Conservation (phyloP, 768 basidiomycete species). For the Psilocybe sp. region DNA sequence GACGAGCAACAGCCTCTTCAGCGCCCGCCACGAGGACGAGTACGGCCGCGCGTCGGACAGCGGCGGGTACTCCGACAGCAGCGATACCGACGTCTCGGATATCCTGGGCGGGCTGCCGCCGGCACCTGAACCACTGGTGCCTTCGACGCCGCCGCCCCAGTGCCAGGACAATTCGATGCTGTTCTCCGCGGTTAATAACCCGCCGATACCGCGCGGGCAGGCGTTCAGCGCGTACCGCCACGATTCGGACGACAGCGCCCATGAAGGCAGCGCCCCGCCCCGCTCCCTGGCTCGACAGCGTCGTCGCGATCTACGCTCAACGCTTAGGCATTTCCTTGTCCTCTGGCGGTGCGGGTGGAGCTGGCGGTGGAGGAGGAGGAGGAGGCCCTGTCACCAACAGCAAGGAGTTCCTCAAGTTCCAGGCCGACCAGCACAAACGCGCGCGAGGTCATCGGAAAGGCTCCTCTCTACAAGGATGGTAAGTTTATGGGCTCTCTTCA, state of each 20-base stretch:
- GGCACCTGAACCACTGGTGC: conserved; percentile 5
- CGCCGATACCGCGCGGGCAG: too few species aligned
- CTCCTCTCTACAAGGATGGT: conserved; percentile 97
- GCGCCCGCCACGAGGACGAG: conserved; percentile 6
- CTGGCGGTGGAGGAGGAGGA: conserved; percentile 50
- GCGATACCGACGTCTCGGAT: conserved; percentile 16
- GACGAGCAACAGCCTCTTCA: conserved; percentile 28
- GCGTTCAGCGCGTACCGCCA: too few species aligned
- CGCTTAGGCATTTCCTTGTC: conserved; percentile 85
- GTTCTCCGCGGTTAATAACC: too few species aligned
- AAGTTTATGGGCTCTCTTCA: conserved; percentile 24
- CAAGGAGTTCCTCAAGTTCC: conserved; percentile 97
- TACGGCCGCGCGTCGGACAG: conserved; percentile 1
- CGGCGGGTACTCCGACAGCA: conserved; percentile 9
- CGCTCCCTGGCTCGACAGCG: conserved; percentile 91
- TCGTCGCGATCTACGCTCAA: conserved; percentile 84
- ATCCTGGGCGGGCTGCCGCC: conserved; percentile 21
- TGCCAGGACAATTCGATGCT: too few species aligned
- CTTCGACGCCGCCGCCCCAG: too few species aligned
- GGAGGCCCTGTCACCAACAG: conserved; percentile 94
- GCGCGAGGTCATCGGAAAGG: conserved; percentile 72
- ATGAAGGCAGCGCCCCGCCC: too few species aligned
- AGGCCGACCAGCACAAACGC: conserved; percentile 91
- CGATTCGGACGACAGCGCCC: too few species aligned
- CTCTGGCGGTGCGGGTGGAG: conserved; percentile 60